Conservation (phyloP, 176 grass and related monocot genomes). For the Lolium multiflorum region DNA sequence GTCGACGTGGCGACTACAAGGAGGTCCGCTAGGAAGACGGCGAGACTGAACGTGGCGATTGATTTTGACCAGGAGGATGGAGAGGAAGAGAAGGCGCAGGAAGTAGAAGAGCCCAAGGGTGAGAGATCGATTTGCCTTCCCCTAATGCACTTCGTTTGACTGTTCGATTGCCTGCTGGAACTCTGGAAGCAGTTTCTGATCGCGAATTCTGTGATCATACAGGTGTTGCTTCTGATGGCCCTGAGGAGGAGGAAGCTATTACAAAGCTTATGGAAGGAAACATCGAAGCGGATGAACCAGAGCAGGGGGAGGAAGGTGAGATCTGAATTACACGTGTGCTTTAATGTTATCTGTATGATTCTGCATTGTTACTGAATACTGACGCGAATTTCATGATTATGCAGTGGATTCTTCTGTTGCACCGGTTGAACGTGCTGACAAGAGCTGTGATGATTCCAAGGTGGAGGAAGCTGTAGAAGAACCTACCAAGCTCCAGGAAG, state of each 20-base stretch:
- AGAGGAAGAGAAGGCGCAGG: conserved; percentile 37
- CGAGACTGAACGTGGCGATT: conserved; percentile 32
- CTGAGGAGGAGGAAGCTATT: conserved; percentile 10
- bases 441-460: too few species aligned
- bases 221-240: conserved; percentile 29
- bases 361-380: neutral
- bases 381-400: too few species aligned
- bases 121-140: neutral
- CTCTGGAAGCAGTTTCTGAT: neutral
- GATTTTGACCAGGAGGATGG: conserved; percentile 51
- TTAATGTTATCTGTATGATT: neutral
- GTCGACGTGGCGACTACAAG: conserved; percentile 36
- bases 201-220: neutral
- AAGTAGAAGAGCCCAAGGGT: conserved; percentile 21
- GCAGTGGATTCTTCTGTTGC: too few species aligned
- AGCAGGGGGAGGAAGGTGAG: conserved; percentile 49
- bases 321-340: neutral
- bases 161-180: neutral
- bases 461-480: too few species aligned
- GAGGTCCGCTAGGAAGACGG: neutral
- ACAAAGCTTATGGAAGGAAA: conserved; percentile 18
- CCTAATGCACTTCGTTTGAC: too few species aligned
- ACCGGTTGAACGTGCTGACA: too few species aligned
- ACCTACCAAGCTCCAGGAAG: too few species aligned
- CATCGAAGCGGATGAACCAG: conserved; percentile 33